Percentiles rank a stretch among this genome's conserved stretches.
Evolutionary conservation across 1,284 basidiomycete genomes (phyloP).

Genomic region (Cryptococcus sp.): DNA sequence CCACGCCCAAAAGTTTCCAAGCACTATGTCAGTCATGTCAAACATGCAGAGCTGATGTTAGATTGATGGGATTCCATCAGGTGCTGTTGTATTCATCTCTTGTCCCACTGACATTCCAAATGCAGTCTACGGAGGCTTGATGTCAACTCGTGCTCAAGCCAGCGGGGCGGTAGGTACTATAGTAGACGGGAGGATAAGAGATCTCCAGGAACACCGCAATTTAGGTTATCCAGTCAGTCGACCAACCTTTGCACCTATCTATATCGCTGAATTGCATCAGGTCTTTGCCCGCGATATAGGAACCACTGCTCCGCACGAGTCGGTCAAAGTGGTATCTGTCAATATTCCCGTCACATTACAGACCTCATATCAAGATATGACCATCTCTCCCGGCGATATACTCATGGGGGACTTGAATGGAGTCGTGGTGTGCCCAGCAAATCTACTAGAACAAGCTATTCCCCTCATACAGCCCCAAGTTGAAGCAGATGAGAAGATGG

Average conservation of each 20-base stretch:
- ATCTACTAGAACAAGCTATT: slow-evolving; percentile 2
- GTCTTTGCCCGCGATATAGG: slow-evolving; percentile 7
- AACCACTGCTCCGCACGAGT: slow-evolving; percentile 5
- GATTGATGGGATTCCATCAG: slow-evolving; percentile 8
- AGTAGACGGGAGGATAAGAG: slow-evolving; percentile 9
- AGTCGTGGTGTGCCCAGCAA: slow-evolving; percentile 3
- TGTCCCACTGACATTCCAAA: slow-evolving; percentile 5
- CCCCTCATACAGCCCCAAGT: slow-evolving; percentile 2
- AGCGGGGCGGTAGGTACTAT: slow-evolving; percentile 7
- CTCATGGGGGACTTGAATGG: slow-evolving; percentile 9
- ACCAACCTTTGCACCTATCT: not conserved
- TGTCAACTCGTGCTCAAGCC: slow-evolving; percentile 6
- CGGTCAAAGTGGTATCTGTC: slow-evolving; percentile 5
- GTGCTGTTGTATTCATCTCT: slow-evolving; percentile 8
- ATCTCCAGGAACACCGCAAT: slow-evolving; percentile 10
- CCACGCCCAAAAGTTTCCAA: not conserved
- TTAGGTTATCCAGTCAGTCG: slow-evolving; percentile 6
- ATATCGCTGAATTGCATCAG: not conserved
- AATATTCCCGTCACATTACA: slow-evolving; percentile 1
- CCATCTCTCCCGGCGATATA: slow-evolving; percentile 6
- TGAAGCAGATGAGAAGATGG: slow-evolving; percentile 7
- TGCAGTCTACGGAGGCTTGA: slow-evolving; percentile 13
- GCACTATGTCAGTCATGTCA: slow-evolving; percentile 6
- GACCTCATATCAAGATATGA: not conserved
- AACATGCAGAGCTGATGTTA: not conserved